These are phyloP conservation scores for Didymella glomerata DNA, from an alignment of 2,329 filamentous ascomycete genomes.

Conservation along the genomic window DNA sequence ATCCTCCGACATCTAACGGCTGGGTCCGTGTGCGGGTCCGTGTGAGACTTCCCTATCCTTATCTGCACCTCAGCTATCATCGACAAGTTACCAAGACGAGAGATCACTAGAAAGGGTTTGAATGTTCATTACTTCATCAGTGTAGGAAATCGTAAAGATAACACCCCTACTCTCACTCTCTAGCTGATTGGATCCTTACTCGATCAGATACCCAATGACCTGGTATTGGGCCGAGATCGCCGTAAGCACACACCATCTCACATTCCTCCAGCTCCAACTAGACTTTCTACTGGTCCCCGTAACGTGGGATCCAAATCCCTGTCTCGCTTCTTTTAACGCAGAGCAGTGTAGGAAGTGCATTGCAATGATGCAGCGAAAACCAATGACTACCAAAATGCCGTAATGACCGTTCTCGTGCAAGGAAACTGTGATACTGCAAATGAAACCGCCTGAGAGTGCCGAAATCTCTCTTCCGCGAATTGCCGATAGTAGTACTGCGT, in stretches of 20 bases:
- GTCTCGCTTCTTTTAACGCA: conserved; percentile 16
- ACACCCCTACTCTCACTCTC: conserved; percentile 2
- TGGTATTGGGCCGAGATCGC: conserved; percentile 13
- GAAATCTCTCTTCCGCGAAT: neutral
- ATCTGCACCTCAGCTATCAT: neutral
- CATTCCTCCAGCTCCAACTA: conserved; percentile 5
- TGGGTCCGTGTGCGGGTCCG: conserved; percentile 1
- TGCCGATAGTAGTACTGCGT: neutral
- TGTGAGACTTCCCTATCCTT: neutral
- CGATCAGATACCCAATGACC: conserved; percentile 6
- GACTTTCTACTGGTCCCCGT: conserved; percentile 12
- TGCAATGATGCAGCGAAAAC: conserved; percentile 8
- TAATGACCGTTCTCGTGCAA: conserved; percentile 9
- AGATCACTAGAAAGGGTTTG: no score
- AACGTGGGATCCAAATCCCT: conserved; percentile 3
- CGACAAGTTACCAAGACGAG: neutral
- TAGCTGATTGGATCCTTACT: conserved; percentile 6
- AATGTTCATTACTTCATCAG: conserved; percentile 16
- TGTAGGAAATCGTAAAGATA: neutral
- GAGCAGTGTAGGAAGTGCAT: conserved; percentile 16
- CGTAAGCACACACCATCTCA: conserved; percentile 8
- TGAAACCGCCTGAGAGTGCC: conserved; percentile 2
- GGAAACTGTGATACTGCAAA: conserved; percentile 11
- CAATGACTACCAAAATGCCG: conserved; percentile 3
- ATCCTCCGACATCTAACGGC: conserved; percentile 3